Evolutionary conservation across 139 green algal genomes (phyloP).

Genomic region (Ettlia oleoabundans): DNA sequence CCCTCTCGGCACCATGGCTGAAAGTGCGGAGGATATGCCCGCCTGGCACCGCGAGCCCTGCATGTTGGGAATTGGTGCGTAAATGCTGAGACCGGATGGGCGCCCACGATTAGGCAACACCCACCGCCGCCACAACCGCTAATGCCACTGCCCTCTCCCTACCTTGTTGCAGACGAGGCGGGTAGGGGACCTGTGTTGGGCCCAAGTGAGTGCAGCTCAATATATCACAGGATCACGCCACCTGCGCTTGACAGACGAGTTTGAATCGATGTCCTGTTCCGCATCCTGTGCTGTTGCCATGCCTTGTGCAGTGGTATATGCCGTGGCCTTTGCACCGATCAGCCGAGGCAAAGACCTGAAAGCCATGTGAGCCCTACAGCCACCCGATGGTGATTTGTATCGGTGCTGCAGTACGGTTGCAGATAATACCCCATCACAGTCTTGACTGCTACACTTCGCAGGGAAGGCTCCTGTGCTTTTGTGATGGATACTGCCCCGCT

Average conservation of each 20-base stretch:
- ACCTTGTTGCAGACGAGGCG: conserved; percentile 78
- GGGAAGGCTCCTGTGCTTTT: too few relatives aligned
- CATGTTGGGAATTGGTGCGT: conserved; percentile 71
- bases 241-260: not conserved
- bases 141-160: too few relatives aligned
- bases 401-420: too few relatives aligned
- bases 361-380: conserved; percentile 29
- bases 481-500: too few relatives aligned
- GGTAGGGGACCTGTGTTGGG: conserved; percentile 90
- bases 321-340: conserved; percentile 33
- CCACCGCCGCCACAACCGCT: too few relatives aligned
- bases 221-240: conserved; percentile 71
- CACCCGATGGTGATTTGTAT: not conserved
- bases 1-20: not conserved
- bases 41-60: conserved; percentile 66
- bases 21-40: not conserved
- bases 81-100: too few relatives aligned
- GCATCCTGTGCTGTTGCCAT: too few relatives aligned
- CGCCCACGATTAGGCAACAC: too few relatives aligned
- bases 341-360: conserved; percentile 37
- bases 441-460: not conserved
- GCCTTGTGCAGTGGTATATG: conserved; percentile 36
- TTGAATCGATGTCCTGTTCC: not conserved
- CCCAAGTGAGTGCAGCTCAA: conserved; percentile 60
- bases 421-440: too few relatives aligned